phyloP scores from a whole-genome alignment of 192 early-diverging fungal species.

The Coemansia sp. region DNA sequence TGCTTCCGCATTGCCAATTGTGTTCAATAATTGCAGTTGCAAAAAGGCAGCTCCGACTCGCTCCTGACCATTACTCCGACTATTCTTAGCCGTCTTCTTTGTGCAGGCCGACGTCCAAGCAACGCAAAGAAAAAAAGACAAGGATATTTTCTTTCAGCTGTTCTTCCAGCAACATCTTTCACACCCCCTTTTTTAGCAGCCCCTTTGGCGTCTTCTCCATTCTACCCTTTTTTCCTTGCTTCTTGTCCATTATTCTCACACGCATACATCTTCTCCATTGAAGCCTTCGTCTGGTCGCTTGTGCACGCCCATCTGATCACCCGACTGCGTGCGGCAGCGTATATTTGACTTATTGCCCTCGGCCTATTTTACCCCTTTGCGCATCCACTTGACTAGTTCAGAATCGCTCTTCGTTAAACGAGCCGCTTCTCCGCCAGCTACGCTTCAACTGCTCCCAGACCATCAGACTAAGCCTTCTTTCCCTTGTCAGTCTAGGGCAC shows the following conservation, averaged over 20 bases:
- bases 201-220: not conserved
- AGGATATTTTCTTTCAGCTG: not conserved
- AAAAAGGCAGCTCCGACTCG: not conserved
- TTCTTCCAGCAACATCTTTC: not conserved
- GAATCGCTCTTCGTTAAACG: not conserved
- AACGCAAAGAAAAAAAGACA: not conserved
- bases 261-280: slow-evolving; percentile 1
- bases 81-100: not conserved
- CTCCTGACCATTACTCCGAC: not conserved
- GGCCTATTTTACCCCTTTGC: not conserved
- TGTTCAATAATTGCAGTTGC: not conserved
- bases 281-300: not conserved
- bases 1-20: not conserved
- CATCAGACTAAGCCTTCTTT: not conserved
- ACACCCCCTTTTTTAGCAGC: not conserved
- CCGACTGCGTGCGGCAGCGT: not conserved
- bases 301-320: not conserved
- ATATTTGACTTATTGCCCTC: not conserved
- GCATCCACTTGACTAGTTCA: not conserved
- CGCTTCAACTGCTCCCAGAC: not conserved
- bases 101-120: not conserved
- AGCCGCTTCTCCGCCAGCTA: not conserved
- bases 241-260: not conserved
- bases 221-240: not conserved
- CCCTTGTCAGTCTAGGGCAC: not conserved